Base-by-base conservation (phyloP, 2,329 filamentous ascomycete species). In the Alternaria viburni region DNA sequence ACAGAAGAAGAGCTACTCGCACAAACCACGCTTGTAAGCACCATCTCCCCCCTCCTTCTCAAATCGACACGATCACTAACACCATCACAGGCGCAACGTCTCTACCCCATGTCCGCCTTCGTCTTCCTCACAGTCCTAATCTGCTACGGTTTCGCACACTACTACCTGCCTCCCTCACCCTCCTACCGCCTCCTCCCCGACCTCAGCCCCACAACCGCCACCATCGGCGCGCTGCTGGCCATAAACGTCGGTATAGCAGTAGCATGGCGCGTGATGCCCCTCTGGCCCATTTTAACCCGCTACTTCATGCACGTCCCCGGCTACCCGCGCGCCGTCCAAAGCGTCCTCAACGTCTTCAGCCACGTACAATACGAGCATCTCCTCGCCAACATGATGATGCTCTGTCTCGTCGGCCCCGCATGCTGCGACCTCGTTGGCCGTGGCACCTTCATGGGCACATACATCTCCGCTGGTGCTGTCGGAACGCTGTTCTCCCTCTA, bases 261-360 rank as follows among this genome's bases (percentile, higher is more conserved):
- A 23, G 80, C 84, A 26, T 93, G 91, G 89, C 86, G 85, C 68
- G 68, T 88, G 11, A 90, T 91, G 50, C 87, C 88, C 1, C 71
- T 89, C 28, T 95, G 90, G 89, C 79, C 81, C 12, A 55, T 88
- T 15, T 80, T 93, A 69, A 94, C 93, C 80, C 87, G 84, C 66
- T 90, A 90, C 81, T 77, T 79, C 67, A 77, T 75, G 71, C 74
- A 78, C 57, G 69, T 74, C 9, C 77, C 76, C 11, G 77, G 88
- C 7, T 88, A 88, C 55, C 90, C 91, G 9, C 85, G 85, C 65
- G 85, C 90, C 5, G 61, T 88, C 19, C 86, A 86, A 66, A 78
- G 92, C 65, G 72, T 95, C 26, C 87, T 88, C 32, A 87, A 88
- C 68, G 81, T 87, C 54, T 92, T 93, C 81, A 91, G 89, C 19